Evolutionary conservation across 2,329 filamentous ascomycete genomes (phyloP).

Genomic region (Shiraia bambusicola): DNA sequence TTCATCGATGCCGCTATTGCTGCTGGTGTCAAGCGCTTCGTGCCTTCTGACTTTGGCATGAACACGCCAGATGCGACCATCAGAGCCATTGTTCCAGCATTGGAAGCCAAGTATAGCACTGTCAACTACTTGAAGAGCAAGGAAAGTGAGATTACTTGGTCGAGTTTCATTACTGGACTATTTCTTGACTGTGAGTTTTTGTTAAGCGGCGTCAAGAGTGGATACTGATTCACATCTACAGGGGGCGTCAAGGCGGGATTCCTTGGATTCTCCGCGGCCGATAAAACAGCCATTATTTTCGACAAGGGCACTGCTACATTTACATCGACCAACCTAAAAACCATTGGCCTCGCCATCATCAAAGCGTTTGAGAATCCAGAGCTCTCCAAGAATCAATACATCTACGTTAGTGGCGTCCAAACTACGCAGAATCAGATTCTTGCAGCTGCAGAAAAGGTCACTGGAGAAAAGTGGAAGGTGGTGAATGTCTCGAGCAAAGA

Average conservation of each 20-base stretch:
- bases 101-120: constrained; percentile 51
- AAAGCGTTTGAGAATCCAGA: constrained; percentile 53
- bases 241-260: constrained; percentile 56
- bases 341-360: constrained; percentile 56
- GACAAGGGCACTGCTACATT: constrained; percentile 59
- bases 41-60: constrained; percentile 62
- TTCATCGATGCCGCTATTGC: constrained; percentile 61
- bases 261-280: constrained; percentile 54
- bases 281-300: constrained; percentile 56
- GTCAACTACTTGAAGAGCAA: constrained; percentile 56
- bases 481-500: constrained; percentile 41
- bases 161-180: constrained; percentile 49
- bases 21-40: constrained; percentile 62
- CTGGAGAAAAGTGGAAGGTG: constrained; percentile 55
- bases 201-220: too few species aligned
- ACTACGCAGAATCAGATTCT: constrained; percentile 61
- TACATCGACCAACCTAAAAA: constrained; percentile 53
- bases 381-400: constrained; percentile 59
- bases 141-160: constrained; percentile 59
- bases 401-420: constrained; percentile 60
- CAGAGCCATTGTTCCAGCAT: constrained; percentile 52
- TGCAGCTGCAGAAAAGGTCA: constrained; percentile 54
- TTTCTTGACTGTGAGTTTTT: constrained; percentile 41
- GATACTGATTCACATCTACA: too few species aligned
- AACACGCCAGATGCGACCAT: constrained; percentile 42